phyloP scores from a whole-genome alignment of 805 yeast genomes.

The Yueomyces sinensis region DNA sequence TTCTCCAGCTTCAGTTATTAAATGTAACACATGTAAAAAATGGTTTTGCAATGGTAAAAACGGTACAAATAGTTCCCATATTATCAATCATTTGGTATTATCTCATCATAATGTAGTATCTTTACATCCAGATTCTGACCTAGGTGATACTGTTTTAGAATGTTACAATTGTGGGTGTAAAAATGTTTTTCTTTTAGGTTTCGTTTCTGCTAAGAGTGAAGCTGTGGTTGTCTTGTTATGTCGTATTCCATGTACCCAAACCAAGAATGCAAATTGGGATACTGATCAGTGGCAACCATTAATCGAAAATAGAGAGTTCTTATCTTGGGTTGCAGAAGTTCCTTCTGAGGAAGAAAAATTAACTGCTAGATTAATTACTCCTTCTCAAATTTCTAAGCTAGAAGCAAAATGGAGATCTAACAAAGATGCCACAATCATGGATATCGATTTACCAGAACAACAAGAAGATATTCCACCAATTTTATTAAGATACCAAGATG shows the following conservation, averaged over 20 bases:
- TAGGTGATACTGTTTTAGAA: constrained; percentile 80
- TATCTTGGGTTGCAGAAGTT: constrained; percentile 67
- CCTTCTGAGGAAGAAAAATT: constrained; percentile 54
- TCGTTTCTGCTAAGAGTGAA: constrained; percentile 75
- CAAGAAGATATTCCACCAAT: constrained; percentile 57
- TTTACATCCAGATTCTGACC: constrained; percentile 65
- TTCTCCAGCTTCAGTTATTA: constrained; percentile 49
- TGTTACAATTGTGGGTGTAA: constrained; percentile 83
- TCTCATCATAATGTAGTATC: constrained; percentile 65
- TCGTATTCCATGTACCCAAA: constrained; percentile 77
- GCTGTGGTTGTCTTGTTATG: constrained; percentile 79
- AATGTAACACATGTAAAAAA: constrained; percentile 62
- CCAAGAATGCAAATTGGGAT: constrained; percentile 73
- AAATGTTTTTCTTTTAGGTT: constrained; percentile 73
- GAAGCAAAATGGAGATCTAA: constrained; percentile 76
- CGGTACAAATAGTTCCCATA: constrained; percentile 54
- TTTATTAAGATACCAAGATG: constrained; percentile 66
- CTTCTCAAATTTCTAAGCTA: constrained; percentile 52
- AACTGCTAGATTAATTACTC: constrained; percentile 42
- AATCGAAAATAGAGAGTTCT: constrained; percentile 63
- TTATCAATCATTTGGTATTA: constrained; percentile 71
- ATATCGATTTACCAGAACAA: constrained; percentile 38
- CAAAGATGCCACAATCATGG: constrained; percentile 57
- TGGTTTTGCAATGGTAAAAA: constrained; percentile 84
- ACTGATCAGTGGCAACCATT: constrained; percentile 77